Evolutionary conservation across 371 early-diverging fungal genomes (phyloP), one percentile per base, ranked within the genome.

Genomic region (Mortierella sp.): DNA sequence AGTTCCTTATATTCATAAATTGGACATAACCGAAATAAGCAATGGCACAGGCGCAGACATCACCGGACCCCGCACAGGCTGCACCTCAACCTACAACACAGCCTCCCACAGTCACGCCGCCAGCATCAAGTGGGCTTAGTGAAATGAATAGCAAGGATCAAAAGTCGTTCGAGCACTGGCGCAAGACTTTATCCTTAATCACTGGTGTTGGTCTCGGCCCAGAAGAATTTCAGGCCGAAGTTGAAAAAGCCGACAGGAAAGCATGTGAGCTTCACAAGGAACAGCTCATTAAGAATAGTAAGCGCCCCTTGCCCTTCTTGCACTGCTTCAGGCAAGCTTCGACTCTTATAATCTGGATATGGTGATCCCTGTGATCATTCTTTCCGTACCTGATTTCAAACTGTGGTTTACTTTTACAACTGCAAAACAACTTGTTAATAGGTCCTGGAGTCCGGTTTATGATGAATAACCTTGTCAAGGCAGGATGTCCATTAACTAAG

Each of bases 401-500:
- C 51, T 18, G n/a, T 8, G 5, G n/a, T 22, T 18, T 51, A 18
- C 5, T 9, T 18, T n/a, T 0, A 18, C 18, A 18, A 51, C n/a
- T 51, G 5, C 18, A 18, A 18, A n/a, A n/a, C 22, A 51, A 51
- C 51, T n/a, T 51, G 5, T n/a, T 51, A 51, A 8, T 76, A 91
- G 94, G 95, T 81, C 95, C 97, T 14, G 88, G 95, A 64, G 93
- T 97, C 3, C 84, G 87, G 40, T 97, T 97, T 81, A 95, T 97
- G 96, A 78, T 93, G 55, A 90, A 94, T 58, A 87, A 93, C 57
- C 84, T 97, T 28, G 83, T 84, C 51, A 90, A 92, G 68, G 85
- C 92, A 1, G 95, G 96, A 12, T 94, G 90, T 54, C 84, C 88
- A 0, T 77, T 94, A 66, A 84, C 76, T 9, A 84, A 84, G 57